Base-by-base conservation (phyloP, 805 yeast genomes). In the Hanseniaspora clermontiae region DNA sequence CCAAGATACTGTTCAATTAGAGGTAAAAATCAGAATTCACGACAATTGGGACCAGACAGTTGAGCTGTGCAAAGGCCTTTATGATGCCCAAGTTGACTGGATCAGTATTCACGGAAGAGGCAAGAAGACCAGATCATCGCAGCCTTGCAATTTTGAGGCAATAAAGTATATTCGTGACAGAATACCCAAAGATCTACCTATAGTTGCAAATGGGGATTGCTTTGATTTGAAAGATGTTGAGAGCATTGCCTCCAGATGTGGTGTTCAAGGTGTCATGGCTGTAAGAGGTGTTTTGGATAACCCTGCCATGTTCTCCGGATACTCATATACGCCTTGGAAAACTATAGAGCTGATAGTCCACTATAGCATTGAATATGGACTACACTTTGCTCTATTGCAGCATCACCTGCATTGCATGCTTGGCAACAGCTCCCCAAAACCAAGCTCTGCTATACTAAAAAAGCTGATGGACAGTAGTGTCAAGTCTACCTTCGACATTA, bases 121-220 rank as follows among this genome's bases (percentile, higher is more conserved):
- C 0, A 82, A 83, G 64, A 80, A 77, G 39, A 93, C 96, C 3
- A 74, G 98, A 60, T 85, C 95, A 2, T 82, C 95, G 0, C 77
- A 78, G 36, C 93, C 96, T 0, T 95, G 84, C 2, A 79, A 90
- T 67, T 76, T 83, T 45, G 93, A 85, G 29, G 96, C 95, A 15
- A 90, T 93, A 43, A 80, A 77, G 63, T 68, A 70, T 10, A 76
- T 93, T 15, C 79, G 81, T 58, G 76, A 77, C 20, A 62, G 64
- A 5, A 58, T 68, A 5, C 60, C 62, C 24, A 69, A 73, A n/a
- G 79, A 78, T 4, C 80, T 84, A 0, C 97, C 97, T 0, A 89
- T 93, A 0, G 84, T 93, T n/a, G 96, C 97, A 2, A 93, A 93
- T 65, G 98, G 98, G n/a, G 97, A 93, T 68, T 90, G 95, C 64